Evolutionary conservation across 2,329 filamentous ascomycete species (phyloP), one percentile per base, ranked within the genome.

Genomic region (Exophiala sp.): DNA sequence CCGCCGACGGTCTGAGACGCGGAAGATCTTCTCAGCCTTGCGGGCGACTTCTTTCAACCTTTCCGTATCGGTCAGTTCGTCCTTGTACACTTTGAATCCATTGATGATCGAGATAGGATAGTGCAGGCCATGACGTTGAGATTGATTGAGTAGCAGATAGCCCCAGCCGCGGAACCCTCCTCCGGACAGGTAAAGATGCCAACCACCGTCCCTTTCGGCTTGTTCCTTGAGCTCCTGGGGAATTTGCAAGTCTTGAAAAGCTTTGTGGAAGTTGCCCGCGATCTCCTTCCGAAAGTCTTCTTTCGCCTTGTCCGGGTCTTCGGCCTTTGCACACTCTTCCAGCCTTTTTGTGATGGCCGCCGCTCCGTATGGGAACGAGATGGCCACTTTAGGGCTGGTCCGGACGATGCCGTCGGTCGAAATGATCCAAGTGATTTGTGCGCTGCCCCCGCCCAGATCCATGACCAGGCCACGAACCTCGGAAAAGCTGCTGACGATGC

Each of bases 141-240:
- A 85, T 58, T 80, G 77, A 64, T 85, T 82, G 82, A 95, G 88
- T 43, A 95, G 75, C 63, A 95, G 81, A 67, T 88, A 93, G 7
- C 89, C 89, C 74, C 93, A 95, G 13, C 89, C 90, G 35, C 90
- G 76, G 64, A 95, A 95, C 0, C 90, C 90, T 16, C 89, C 90
- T 38, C 89, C 90, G 54, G 86, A 95, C 50, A 96, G 81, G 65
- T 90, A 95, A 4, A 95, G 73, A 35, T 85, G 80, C 52, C 88
- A 74, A 3, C 77, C 77, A 1, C 71, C 73, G 1, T 71, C 59
- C 2, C 65, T 60, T 21, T 69, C 64, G 7, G 73, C 71, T n/a
- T 66, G 60, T 14, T 75, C 63, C 1, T 71, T 55, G 4, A 83
- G 67, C 18, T 73, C 69, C 0, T 89, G 79, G 0, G 85, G 68